Percentiles rank a stretch among this genome's conserved stretches.
These are phyloP conservation scores for Rhizopus stolonifer DNA, from an alignment of 371 early-diverging fungal species.

Conservation along the genomic window DNA sequence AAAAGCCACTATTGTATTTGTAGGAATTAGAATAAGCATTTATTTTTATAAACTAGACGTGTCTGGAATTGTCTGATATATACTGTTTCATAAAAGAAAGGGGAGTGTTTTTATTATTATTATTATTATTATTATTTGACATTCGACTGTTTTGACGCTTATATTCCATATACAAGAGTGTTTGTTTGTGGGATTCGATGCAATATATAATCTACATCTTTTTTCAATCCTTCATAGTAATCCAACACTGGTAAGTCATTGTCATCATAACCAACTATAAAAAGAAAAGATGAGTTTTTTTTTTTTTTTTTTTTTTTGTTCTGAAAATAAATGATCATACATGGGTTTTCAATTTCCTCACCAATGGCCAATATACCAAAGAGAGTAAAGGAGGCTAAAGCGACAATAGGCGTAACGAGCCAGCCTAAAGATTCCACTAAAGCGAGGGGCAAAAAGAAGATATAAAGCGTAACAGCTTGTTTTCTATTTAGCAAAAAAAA, in stretches of 20 bases:
- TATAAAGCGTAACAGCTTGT: constrained; percentile 69
- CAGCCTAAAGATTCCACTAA: constrained; percentile 51
- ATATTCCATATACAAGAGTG: constrained; percentile 1
- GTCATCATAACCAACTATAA: constrained; percentile 64
- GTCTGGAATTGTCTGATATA: too few relatives aligned
- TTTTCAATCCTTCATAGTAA: constrained; percentile 38
- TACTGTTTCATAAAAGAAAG: too few relatives aligned
- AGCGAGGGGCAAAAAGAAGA: constrained; percentile 71
- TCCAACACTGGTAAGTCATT: constrained; percentile 51
- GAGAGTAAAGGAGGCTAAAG: constrained; percentile 67
- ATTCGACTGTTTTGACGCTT: too few relatives aligned
- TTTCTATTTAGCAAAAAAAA: constrained; percentile 34
- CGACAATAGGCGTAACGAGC: constrained; percentile 58
- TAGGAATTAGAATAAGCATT: too few relatives aligned
- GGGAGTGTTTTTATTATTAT: too few relatives aligned
- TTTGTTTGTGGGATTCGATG: constrained; percentile 38
- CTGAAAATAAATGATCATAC: constrained; percentile 16
- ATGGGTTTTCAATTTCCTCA: constrained; percentile 39
- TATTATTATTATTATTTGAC: too few relatives aligned
- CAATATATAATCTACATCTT: constrained; percentile 46
- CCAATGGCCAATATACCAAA: constrained; percentile 76
- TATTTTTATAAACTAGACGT: too few relatives aligned
- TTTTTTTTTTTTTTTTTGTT: neutral
- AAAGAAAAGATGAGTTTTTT: too few relatives aligned
- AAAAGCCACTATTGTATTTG: too few relatives aligned